Conservation (phyloP, 441 rosid genomes). For the Syzygium syzygioides region DNA sequence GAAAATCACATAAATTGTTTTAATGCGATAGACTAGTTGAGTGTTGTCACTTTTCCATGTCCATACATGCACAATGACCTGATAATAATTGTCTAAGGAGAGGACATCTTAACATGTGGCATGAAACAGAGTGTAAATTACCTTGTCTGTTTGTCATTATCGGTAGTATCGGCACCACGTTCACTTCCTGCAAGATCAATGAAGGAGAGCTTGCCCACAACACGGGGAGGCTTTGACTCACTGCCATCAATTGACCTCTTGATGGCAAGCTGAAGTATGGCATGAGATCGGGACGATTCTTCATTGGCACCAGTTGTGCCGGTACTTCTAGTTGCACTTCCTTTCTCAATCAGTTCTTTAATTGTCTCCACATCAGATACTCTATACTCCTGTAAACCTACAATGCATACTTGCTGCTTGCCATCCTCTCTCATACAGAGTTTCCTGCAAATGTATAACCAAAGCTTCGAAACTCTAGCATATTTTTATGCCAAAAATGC, state of each 20-base stretch:
- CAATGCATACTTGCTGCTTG: conserved; percentile 98
- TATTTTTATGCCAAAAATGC: not conserved
- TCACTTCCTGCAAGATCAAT: conserved; percentile 99
- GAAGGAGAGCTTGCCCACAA: conserved; percentile 95
- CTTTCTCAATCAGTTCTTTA: conserved; percentile 91
- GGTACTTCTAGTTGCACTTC: conserved; percentile 81
- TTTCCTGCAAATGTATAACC: conserved; percentile 45
- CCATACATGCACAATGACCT: not conserved
- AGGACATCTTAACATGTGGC: not conserved
- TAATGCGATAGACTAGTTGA: not conserved
- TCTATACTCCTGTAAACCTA: conserved; percentile 90
- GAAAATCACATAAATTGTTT: not conserved
- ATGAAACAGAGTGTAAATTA: conserved; percentile 6
- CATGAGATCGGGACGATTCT: conserved; percentile 99
- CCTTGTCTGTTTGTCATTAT: conserved; percentile 99
- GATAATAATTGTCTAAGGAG: not conserved
- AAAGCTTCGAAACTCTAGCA: not conserved
- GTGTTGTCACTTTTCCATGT: not conserved
- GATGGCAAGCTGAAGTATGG: conserved; percentile 94
- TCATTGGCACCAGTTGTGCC: conserved; percentile 99
- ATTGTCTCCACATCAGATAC: conserved; percentile 91
- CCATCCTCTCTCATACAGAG: conserved; percentile 99
- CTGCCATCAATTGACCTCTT: conserved; percentile 76
- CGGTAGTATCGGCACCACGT: conserved; percentile 99
- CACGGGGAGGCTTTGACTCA: conserved; percentile 75